phyloP scores from a whole-genome alignment of 768 basidiomycete genomes.

The Lenzites betulinus region DNA sequence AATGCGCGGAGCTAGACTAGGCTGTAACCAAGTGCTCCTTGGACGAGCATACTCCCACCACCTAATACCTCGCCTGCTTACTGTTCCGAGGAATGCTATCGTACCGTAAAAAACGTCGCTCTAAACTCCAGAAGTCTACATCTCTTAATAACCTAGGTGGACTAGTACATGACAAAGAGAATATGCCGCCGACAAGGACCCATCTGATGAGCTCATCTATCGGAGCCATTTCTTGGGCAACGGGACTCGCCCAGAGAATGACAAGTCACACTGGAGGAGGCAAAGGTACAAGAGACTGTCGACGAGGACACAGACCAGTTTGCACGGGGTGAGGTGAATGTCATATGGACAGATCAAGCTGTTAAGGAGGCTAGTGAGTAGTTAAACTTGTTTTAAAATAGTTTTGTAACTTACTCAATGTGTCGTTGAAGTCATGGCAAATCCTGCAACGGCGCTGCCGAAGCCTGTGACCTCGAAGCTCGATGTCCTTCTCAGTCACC shows the following conservation, averaged over 20 bases:
- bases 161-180: no score
- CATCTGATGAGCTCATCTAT: no score
- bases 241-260: background rate
- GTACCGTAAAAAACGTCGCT: no score
- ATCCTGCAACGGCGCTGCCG: background rate
- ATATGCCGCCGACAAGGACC: no score
- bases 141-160: no score
- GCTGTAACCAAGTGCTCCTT: no score
- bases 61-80: no score
- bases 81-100: no score
- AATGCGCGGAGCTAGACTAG: no score
- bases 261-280: background rate
- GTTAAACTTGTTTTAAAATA: background rate
- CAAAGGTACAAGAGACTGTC: background rate
- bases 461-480: background rate
- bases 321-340: background rate
- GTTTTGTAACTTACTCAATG: background rate
- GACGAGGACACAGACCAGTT: background rate
- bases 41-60: no score
- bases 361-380: background rate
- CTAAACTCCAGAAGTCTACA: no score
- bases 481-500: background rate
- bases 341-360: background rate
- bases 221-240: background rate
- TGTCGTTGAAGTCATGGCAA: background rate